Base-by-base conservation (phyloP, 345 rosid genomes). In the Lumnitzera littorea region DNA sequence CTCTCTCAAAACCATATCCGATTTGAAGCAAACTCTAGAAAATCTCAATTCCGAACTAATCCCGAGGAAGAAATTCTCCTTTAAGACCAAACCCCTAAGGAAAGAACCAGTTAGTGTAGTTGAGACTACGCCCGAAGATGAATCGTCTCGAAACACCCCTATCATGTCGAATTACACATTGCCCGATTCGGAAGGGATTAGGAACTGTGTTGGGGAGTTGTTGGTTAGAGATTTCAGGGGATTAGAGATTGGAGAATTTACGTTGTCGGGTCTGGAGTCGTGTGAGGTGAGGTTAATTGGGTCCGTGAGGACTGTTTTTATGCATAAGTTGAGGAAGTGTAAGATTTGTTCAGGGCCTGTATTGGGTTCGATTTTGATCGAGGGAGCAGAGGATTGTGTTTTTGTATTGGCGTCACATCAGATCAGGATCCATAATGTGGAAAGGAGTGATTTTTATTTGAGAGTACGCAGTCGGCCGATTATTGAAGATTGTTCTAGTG, bases 381-480 rank as follows among this genome's bases (percentile, higher is more conserved):
- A 92, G 65, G 85, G 77, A 11, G 88, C 77, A 20, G 85, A 92
- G 58, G 74, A 73, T 5, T 89, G 94, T 64, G 64, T 77, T 15
- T 74, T 89, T 36, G 81, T 83, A 20, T 57, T 87, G 70, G 91
- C 94, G 2, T 85, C 98, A 13, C 98, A 89, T 81, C 96, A 89
- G 83, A 87, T 89, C 25, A 68, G 96, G 68, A 79, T 92, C 54
- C 98, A 91, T 74, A 61, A 59, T 46, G 94, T 86, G 0, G 84
- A 51, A 51, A 67, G 55, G 24, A 68, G 87, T 63, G 89, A 84
- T 72, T 92, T 92, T 65, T 89, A 87, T 75, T 41, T 89, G 70
- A 79, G 96, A 65, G 91, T 81, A 58, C 85, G 96, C 74, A 92
- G 96, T 55, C 76, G 91, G 70, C 98, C 96, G 3, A 85, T 91